Base-by-base conservation (phyloP, 352 stramenopile species). In the Phytopythium vexans region DNA sequence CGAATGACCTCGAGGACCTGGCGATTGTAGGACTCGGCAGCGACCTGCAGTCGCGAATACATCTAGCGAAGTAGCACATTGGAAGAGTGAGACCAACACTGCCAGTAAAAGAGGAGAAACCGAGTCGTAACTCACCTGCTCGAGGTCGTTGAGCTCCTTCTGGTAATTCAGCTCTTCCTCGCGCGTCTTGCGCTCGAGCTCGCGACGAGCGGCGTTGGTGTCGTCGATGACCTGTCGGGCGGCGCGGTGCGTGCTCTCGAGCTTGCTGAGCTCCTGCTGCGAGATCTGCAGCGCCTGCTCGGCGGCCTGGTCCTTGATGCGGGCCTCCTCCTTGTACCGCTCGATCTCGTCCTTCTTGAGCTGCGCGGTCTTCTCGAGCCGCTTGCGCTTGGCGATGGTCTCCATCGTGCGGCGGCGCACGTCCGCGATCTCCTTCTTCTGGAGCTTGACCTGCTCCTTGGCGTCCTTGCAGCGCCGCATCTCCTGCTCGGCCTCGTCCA, bases 301-400 rank as follows among this genome's bases (percentile, higher is more conserved):
- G 4, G 77, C 74, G 1, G 73, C 75, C 55, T 81, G 68, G 34
- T 89, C 79, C 51, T 88, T 88, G 37, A 77, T 60, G 14, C 69
- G 72, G 33, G 70, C 67, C 44, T 94, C 82, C n/a, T 76, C 66
- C 35, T 81, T 86, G 58, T 75, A 89, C 35, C 68, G 72, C 38
- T 82, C 67, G 33, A 92, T 68, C 47, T 89, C 72, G 38, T 83
- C 68, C 33, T 71, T 84, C 54, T 91, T 90, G 40, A 89, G 78
- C 45, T 86, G 72, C 14, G 83, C 47, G 3, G 87, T 38, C 51
- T 91, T 91, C 46, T 91, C 76, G 39, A 87, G 47, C 1, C 84
- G 79, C 66, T 92, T 77, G 39, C 82, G 74, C 36, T 86, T 74
- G 32, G 72, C 81, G n/a, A 78, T 56, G 9, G 77, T 77, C 51